A percentile compares a stretch with the other conserved stretches of the same genome.
These are phyloP conservation scores for Lithospermum erythrorhizon DNA, from an alignment of 257 asterid species.

Conservation along the genomic window DNA sequence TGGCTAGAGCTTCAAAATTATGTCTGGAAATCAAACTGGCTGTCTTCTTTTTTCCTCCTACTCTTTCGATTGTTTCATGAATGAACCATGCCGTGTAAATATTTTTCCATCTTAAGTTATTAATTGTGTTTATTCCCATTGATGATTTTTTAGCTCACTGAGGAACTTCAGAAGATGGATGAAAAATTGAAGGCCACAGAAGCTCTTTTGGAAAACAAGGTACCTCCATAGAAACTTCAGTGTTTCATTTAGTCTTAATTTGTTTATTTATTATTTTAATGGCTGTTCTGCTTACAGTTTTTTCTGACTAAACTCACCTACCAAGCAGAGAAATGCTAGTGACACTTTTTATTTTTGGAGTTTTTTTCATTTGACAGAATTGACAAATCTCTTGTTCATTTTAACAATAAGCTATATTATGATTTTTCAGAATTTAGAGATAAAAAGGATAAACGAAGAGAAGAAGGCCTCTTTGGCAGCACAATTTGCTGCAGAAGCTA, in stretches of 20 bases:
- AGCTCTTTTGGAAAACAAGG: conserved; percentile 74
- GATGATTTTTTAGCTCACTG: conserved; percentile 45
- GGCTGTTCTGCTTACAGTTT: neutral
- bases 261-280: neutral
- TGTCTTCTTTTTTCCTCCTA: neutral
- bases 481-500: conserved; percentile 96
- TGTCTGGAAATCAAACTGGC: neutral
- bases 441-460: conserved; percentile 78
- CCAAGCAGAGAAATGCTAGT: neutral
- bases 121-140: conserved; percentile 11
- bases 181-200: conserved; percentile 64
- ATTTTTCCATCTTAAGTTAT: neutral
- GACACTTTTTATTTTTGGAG: neutral
- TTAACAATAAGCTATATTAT: conserved; percentile 14
- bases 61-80: neutral
- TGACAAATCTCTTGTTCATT: neutral
- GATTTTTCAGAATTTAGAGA: conserved; percentile 68
- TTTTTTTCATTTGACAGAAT: neutral
- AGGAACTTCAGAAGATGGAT: conserved; percentile 58
- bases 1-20: neutral
- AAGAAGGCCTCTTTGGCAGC: conserved; percentile 72
- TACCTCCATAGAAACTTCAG: conserved; percentile 8
- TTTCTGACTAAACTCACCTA: neutral
- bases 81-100: neutral
- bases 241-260: neutral